phyloP scores from a whole-genome alignment of 208 protist species.

The Perkinsela sp. region DNA sequence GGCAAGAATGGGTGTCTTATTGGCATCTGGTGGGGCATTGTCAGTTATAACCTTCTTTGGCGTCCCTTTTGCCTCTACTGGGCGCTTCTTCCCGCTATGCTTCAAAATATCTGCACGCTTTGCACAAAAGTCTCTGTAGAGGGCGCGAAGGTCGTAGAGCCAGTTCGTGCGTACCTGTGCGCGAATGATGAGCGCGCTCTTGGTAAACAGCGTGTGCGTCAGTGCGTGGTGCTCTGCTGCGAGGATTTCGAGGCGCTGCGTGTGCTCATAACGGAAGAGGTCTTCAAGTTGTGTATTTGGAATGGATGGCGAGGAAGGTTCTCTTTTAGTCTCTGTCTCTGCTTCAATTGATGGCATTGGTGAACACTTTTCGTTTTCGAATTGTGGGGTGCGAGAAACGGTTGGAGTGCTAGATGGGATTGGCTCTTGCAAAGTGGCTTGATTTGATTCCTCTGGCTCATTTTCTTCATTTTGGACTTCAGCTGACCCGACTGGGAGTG shows the following conservation, averaged over 20 bases:
- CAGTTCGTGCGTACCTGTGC: not conserved
- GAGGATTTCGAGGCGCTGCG: not conserved
- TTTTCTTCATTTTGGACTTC: too few species aligned
- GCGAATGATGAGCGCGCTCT: not conserved
- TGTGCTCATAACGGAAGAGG: not conserved
- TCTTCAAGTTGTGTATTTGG: not conserved
- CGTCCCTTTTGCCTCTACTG: not conserved
- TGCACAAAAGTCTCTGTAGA: not conserved
- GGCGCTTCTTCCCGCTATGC: not conserved
- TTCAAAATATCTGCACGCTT: not conserved
- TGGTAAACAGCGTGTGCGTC: not conserved
- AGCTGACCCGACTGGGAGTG: too few species aligned
- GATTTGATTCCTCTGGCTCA: not conserved
- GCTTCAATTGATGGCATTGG: not conserved
- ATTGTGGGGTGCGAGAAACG: not conserved
- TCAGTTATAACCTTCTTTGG: too few species aligned
- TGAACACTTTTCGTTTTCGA: not conserved
- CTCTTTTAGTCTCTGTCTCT: not conserved
- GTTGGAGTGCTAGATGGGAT: not conserved
- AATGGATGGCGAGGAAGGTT: not conserved
- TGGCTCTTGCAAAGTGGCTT: not conserved
- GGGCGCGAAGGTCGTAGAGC: not conserved
- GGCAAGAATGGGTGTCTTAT: not conserved
- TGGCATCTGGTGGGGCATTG: not conserved
- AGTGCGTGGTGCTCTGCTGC: not conserved